phyloP scores from a whole-genome alignment of 1,284 basidiomycete genomes.

The Vanrija sp. region DNA sequence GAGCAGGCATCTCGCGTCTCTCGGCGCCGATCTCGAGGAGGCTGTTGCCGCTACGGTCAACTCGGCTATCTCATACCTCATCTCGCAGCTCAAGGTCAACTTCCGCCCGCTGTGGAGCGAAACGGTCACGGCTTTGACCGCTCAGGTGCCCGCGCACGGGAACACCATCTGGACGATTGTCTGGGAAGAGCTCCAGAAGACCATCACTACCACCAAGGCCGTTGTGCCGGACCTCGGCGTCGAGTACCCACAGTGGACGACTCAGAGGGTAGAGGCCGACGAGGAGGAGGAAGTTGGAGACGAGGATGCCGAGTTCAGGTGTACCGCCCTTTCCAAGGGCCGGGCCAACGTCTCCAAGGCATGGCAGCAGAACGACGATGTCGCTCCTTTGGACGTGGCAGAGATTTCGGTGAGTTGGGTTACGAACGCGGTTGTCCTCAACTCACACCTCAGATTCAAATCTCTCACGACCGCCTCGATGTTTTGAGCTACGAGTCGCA shows the following conservation, averaged over 20 bases:
- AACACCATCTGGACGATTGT: constrained; percentile 69
- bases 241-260: constrained; percentile 36
- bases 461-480: constrained; percentile 66
- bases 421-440: not conserved
- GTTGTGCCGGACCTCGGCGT: constrained; percentile 28
- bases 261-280: constrained; percentile 7
- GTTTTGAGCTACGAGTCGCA: constrained; percentile 71
- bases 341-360: constrained; percentile 15
- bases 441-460: constrained; percentile 55
- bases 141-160: constrained; percentile 59
- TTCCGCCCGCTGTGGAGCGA: constrained; percentile 82
- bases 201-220: constrained; percentile 21
- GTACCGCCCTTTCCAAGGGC: constrained; percentile 34
- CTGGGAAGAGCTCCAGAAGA: constrained; percentile 60
- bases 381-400: constrained; percentile 24
- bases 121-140: constrained; percentile 64
- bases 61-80: constrained; percentile 32
- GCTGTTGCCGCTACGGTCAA: constrained; percentile 2
- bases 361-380: constrained; percentile 25
- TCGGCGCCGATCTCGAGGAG: constrained; percentile 17
- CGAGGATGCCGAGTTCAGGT: constrained; percentile 44
- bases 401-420: constrained; percentile 31
- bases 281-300: constrained; percentile 22
- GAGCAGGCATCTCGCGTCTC: constrained; percentile 28
- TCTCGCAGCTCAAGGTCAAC: constrained; percentile 78